Percentiles rank a stretch among this genome's conserved stretches.
Conservation (phyloP, 371 early-diverging fungal species). For the Mortierella sp. region DNA sequence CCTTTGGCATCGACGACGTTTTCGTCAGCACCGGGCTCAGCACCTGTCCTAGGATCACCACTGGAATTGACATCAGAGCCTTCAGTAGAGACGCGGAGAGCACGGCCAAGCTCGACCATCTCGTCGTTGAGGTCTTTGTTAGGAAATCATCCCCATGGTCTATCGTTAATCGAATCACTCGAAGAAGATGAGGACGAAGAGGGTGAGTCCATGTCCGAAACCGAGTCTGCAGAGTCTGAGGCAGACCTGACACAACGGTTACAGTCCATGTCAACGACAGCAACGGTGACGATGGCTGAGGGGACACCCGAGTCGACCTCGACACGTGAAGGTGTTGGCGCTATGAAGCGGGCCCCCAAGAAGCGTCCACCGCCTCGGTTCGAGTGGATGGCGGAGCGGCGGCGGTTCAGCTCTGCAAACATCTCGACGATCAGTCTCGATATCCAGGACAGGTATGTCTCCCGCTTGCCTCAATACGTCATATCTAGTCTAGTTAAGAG, state of each 20-base stretch:
- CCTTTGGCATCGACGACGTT: constrained; percentile 8
- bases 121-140: constrained; percentile 45
- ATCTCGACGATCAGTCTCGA: constrained; percentile 48
- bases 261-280: constrained; percentile 14
- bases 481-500: background rate
- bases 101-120: constrained; percentile 39
- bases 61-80: constrained; percentile 5
- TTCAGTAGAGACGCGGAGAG: constrained; percentile 4
- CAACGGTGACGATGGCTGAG: background rate
- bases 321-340: too few species aligned
- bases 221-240: constrained; percentile 45
- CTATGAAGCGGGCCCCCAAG: constrained; percentile 16
- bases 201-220: constrained; percentile 36
- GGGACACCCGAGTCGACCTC: background rate
- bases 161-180: constrained; percentile 44
- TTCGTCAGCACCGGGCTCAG: too few species aligned
- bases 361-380: constrained; percentile 36
- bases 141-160: constrained; percentile 48
- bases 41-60: constrained; percentile 2
- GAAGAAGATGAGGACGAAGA: constrained; percentile 43
- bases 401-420: constrained; percentile 39
- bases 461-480: background rate
- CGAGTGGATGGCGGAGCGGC: constrained; percentile 47
- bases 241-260: constrained; percentile 36
- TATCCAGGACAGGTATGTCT: constrained; percentile 45